A percentile compares a stretch with the other conserved stretches of the same genome.
These are phyloP conservation scores for Phytophthora brassicae DNA, from an alignment of 352 stramenopile genomes.

Conservation along the genomic window DNA sequence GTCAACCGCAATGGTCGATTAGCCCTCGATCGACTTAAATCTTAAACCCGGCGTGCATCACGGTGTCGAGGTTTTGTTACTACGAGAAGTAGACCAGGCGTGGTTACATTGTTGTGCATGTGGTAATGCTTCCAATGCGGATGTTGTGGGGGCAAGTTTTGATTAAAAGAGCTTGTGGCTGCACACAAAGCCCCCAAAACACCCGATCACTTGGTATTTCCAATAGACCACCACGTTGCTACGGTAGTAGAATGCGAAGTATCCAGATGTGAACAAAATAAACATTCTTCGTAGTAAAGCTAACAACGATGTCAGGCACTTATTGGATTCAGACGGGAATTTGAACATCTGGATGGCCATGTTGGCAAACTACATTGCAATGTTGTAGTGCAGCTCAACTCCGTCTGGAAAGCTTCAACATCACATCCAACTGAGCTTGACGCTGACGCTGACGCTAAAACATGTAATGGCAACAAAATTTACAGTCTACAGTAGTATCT, in stretches of 20 bases:
- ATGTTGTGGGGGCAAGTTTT: background rate
- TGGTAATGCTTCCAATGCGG: conserved; percentile 1
- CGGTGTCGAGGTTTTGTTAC: conserved; percentile 34
- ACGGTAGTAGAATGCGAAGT: conserved; percentile 41
- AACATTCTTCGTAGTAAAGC: background rate
- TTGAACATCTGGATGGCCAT: conserved; percentile 90
- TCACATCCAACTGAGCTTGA: conserved; percentile 30
- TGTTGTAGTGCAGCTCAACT: conserved; percentile 76
- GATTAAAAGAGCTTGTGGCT: background rate
- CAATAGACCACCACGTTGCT: conserved; percentile 92
- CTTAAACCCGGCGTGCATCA: conserved; percentile 39
- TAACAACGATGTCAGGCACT: conserved; percentile 49
- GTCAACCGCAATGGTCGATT: conserved; percentile 40
- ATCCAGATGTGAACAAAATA: background rate
- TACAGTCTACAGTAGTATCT: too few relatives aligned
- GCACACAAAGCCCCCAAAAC: conserved; percentile 9
- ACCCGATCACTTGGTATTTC: conserved; percentile 52
- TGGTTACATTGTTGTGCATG: conserved; percentile 6
- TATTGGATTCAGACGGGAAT: conserved; percentile 83
- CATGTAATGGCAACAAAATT: conserved; percentile 7
- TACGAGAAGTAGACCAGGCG: conserved; percentile 1
- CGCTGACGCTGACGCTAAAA: conserved; percentile 7
- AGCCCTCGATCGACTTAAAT: conserved; percentile 23
- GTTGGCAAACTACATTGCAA: conserved; percentile 76
- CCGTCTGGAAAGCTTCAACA: conserved; percentile 59